A percentile compares a stretch with the other conserved stretches of the same genome.
phyloP scores from a whole-genome alignment of 169 alveolate genomes.

The Theileria annulata region DNA sequence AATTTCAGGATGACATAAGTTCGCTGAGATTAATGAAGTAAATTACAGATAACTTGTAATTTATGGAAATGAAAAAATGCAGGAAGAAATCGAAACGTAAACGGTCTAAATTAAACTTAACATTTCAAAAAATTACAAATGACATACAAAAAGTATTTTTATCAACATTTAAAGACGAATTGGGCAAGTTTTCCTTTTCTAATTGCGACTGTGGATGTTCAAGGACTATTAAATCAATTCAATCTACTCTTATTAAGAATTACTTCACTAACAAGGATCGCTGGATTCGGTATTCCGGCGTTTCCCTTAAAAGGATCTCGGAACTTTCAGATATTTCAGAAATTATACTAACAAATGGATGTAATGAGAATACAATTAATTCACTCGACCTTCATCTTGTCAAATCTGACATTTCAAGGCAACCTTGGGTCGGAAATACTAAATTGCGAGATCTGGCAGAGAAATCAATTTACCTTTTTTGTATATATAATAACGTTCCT shows the following conservation, averaged over 20 bases:
- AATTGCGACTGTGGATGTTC: constrained; percentile 59
- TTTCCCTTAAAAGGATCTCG: constrained; percentile 11
- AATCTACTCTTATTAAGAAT: constrained; percentile 24
- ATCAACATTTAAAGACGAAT: not conserved
- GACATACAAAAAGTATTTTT: not conserved
- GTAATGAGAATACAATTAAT: constrained; percentile 9
- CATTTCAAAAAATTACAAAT: not conserved
- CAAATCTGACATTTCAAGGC: constrained; percentile 52
- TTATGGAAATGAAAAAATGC: constrained; percentile 12
- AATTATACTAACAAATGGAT: constrained; percentile 28
- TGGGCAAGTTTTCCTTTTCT: not conserved
- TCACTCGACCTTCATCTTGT: constrained; percentile 50
- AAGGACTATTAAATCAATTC: constrained; percentile 15
- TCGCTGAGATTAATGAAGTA: not conserved
- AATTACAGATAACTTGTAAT: not conserved
- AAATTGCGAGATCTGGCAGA: constrained; percentile 20
- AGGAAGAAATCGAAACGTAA: constrained; percentile 2
- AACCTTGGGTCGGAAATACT: constrained; percentile 45
- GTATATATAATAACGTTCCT: constrained; percentile 62
- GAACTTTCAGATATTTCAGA: constrained; percentile 35
- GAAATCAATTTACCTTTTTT: constrained; percentile 50
- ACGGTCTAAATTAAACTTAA: not conserved
- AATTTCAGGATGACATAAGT: not conserved
- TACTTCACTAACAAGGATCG: constrained; percentile 31
- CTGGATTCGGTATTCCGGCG: constrained; percentile 25